A percentile compares a stretch with the other conserved stretches of the same genome.
Conservation (phyloP, 176 grass and related monocot species). For the Aegilops umbellulata region DNA sequence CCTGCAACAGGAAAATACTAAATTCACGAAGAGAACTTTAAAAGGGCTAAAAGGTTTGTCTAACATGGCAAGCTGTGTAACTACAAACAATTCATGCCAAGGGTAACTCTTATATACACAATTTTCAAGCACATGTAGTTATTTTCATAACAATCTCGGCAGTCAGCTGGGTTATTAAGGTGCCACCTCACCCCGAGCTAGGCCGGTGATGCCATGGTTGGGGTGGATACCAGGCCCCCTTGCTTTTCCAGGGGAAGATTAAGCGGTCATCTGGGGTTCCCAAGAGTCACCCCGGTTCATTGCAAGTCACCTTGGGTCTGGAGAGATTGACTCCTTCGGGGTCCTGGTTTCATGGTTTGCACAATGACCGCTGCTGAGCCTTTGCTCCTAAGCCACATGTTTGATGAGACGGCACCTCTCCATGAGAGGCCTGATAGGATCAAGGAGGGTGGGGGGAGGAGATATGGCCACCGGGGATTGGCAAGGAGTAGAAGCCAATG, state of each 20-base stretch:
- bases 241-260: neutral
- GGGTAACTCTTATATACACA: neutral
- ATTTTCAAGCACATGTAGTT: neutral
- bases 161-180: conserved; percentile 3
- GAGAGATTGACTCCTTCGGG: neutral
- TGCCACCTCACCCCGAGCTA: neutral
- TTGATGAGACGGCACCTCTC: neutral
- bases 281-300: neutral
- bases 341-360: neutral
- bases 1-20: conserved; percentile 46
- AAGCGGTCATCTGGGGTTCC: neutral
- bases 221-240: neutral
- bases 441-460: neutral
- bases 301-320: neutral
- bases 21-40: conserved; percentile 6
- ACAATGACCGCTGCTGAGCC: neutral
- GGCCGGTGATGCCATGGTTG: neutral
- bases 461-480: neutral
- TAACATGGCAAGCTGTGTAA: neutral
- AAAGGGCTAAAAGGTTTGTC: neutral
- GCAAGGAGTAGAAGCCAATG: neutral
- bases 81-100: neutral
- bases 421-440: neutral
- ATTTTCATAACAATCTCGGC: neutral
- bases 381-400: neutral